These are phyloP conservation scores for Rhizoctonia solani DNA, from an alignment of 1,284 basidiomycete genomes.

Conservation along the genomic window DNA sequence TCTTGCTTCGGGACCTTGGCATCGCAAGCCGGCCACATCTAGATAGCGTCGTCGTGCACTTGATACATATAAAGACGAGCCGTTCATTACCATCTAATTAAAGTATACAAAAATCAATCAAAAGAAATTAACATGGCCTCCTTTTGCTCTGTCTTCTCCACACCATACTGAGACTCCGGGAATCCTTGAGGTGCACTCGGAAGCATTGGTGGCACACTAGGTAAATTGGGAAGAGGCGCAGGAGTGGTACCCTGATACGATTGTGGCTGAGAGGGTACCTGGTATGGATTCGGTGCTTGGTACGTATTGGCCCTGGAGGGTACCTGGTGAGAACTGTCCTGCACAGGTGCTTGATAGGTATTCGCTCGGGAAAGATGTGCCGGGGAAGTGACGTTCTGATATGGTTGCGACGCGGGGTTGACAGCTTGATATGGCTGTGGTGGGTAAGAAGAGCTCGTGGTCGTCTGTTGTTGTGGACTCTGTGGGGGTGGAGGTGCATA, in stretches of 20 bases:
- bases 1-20: constrained; percentile 36
- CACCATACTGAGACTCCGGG: constrained; percentile 51
- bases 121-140: constrained; percentile 75
- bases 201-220: constrained; percentile 64
- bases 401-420: constrained; percentile 42
- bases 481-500: constrained; percentile 32
- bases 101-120: constrained; percentile 30
- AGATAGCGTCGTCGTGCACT: constrained; percentile 1
- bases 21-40: constrained; percentile 5
- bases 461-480: constrained; percentile 32
- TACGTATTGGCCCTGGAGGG: too few relatives aligned
- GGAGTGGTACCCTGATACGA: constrained; percentile 35
- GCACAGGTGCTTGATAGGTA: too few relatives aligned
- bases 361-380: too few relatives aligned
- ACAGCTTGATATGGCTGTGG: constrained; percentile 35
- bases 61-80: constrained; percentile 2
- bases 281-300: constrained; percentile 40
- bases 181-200: constrained; percentile 59
- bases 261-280: constrained; percentile 40
- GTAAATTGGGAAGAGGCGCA: constrained; percentile 60
- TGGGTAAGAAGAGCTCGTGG: constrained; percentile 42
- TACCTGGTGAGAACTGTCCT: too few relatives aligned
- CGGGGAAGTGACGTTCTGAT: too few relatives aligned
- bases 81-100: constrained; percentile 24
- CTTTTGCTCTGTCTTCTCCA: constrained; percentile 70